Percentiles rank a stretch among this genome's conserved stretches.
phyloP scores from a whole-genome alignment of 23 red algal species.

The Gracilaria vermiculophylla region DNA sequence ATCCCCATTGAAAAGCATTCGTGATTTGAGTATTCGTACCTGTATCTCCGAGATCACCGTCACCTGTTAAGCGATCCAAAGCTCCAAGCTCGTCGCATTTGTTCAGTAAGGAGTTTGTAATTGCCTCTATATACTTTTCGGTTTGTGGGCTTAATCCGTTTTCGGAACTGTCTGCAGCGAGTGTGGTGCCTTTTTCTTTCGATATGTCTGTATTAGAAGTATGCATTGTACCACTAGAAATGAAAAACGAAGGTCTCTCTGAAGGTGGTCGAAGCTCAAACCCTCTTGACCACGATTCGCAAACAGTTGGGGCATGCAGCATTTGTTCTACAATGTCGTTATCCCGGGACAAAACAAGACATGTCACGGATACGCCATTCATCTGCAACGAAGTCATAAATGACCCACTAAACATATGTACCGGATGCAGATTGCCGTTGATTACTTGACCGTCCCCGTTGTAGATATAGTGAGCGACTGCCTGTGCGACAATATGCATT shows the following conservation, averaged over 20 bases:
- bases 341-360: constrained; percentile 14
- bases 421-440: constrained; percentile 15
- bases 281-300: constrained; percentile 25
- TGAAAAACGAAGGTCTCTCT: not conserved
- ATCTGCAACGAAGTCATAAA: constrained; percentile 67
- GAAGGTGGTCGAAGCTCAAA: constrained; percentile 9
- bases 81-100: constrained; percentile 10
- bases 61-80: constrained; percentile 41
- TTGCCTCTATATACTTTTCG: constrained; percentile 14
- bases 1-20: not conserved
- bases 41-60: constrained; percentile 71
- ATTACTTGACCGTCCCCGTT: not conserved
- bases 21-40: constrained; percentile 3
- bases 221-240: not conserved
- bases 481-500: constrained; percentile 55
- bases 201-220: no score
- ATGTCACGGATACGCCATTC: constrained; percentile 60
- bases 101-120: constrained; percentile 10
- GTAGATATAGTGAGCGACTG: constrained; percentile 37
- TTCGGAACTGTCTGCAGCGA: not conserved
- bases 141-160: not conserved
- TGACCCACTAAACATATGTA: constrained; percentile 42
- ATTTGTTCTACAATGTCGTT: constrained; percentile 13
- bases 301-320: constrained; percentile 13
- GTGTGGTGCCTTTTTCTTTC: not conserved